Evolutionary conservation across 768 basidiomycete genomes (phyloP).

Genomic region (Panaeolus cyanescens): DNA sequence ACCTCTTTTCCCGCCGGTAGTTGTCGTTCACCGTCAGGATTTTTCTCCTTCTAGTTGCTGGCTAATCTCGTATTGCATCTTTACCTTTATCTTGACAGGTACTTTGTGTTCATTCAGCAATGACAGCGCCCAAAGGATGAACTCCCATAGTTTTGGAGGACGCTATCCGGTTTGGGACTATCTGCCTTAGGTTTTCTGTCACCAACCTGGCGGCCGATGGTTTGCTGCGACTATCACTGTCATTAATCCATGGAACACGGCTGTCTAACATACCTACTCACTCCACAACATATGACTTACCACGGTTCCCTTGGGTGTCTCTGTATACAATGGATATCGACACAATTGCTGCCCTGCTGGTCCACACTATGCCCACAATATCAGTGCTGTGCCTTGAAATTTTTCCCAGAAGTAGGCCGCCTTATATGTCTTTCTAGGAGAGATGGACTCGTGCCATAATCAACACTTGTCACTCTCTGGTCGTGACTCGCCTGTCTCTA

Average conservation of each 20-base stretch:
- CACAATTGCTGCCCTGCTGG: not conserved
- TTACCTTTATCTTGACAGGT: not conserved
- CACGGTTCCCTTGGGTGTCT: not conserved
- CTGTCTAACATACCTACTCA: not conserved
- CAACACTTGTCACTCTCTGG: no score
- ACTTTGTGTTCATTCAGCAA: not conserved
- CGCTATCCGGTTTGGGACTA: not conserved
- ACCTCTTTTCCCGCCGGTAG: constrained; percentile 1
- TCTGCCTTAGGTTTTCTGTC: not conserved
- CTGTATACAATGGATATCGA: not conserved
- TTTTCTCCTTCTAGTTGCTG: not conserved
- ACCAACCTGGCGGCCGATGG: not conserved
- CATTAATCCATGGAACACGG: no score
- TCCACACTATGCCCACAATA: not conserved
- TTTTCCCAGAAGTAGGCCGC: not conserved
- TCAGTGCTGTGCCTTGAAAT: not conserved
- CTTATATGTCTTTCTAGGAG: not conserved
- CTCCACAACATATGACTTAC: not conserved
- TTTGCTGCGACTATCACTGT: not conserved
- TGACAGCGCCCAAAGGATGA: not conserved
- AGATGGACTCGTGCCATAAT: no score
- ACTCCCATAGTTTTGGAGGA: not conserved
- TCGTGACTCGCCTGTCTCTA: no score
- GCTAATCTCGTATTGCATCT: not conserved
- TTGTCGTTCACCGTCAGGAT: not conserved